Evolutionary conservation across 1,139 yeast species (phyloP).

Genomic region (Candida mesenterica): DNA sequence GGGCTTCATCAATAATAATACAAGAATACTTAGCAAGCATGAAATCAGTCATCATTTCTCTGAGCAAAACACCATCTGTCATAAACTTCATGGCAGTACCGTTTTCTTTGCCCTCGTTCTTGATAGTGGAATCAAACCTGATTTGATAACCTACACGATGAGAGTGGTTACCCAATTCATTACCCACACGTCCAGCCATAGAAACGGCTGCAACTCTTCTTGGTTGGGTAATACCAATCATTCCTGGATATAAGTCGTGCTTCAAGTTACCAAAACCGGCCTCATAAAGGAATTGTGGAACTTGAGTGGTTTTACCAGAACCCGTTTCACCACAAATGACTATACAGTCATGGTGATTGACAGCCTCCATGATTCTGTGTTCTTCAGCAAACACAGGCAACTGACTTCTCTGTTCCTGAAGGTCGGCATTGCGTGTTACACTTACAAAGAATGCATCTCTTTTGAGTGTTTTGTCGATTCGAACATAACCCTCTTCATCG

Average conservation of each 20-base stretch:
- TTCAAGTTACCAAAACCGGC: conserved; percentile 75
- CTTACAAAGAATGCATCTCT: conserved; percentile 70
- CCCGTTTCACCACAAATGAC: conserved; percentile 94
- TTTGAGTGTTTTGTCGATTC: conserved; percentile 50
- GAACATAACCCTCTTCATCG: conserved; percentile 54
- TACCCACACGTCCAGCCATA: conserved; percentile 86
- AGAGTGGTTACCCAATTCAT: conserved; percentile 81
- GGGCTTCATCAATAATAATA: conserved; percentile 94
- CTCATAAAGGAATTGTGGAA: conserved; percentile 77
- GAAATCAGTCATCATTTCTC: conserved; percentile 91
- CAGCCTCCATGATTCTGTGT: conserved; percentile 92
- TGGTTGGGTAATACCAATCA: conserved; percentile 96
- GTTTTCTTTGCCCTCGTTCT: conserved; percentile 43
- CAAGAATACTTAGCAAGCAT: conserved; percentile 78
- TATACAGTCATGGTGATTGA: conserved; percentile 87
- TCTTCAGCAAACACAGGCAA: conserved; percentile 92
- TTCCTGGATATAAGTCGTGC: conserved; percentile 70
- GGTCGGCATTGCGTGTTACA: conserved; percentile 60
- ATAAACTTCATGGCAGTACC: conserved; percentile 86
- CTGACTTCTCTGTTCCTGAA: conserved; percentile 64
- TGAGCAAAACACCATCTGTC: conserved; percentile 96
- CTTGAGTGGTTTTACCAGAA: conserved; percentile 80
- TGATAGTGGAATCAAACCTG: conserved; percentile 78
- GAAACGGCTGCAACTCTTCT: conserved; percentile 98
- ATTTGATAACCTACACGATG: conserved; percentile 84